Percentiles rank a stretch among this genome's conserved stretches.
phyloP scores from a whole-genome alignment of 2,329 filamentous ascomycete species.

The Fusarium coffeatum region DNA sequence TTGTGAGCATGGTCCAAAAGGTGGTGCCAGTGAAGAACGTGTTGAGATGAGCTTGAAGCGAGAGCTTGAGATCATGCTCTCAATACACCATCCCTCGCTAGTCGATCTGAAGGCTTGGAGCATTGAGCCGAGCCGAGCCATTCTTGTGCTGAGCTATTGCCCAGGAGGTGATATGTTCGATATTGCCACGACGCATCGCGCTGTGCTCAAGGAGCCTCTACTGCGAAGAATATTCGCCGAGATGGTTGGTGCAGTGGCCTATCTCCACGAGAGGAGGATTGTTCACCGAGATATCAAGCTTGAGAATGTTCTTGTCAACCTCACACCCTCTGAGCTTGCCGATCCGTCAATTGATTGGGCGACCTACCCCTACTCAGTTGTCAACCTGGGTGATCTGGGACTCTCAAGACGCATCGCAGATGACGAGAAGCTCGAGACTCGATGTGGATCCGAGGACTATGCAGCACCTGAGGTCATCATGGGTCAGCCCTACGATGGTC shows the following conservation, averaged over 20 bases:
- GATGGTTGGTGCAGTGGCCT: slow-evolving; percentile 83
- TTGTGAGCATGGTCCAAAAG: slow-evolving; percentile 92
- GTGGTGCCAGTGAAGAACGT: slow-evolving; percentile 91
- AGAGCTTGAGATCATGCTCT: slow-evolving; percentile 93
- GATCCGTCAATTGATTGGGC: slow-evolving; percentile 73
- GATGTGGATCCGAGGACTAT: slow-evolving; percentile 97
- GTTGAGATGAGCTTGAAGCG: slow-evolving; percentile 94
- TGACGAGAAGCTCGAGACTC: slow-evolving; percentile 88
- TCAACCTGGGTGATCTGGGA: slow-evolving; percentile 91
- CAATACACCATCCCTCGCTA: slow-evolving; percentile 87
- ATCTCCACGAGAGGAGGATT: slow-evolving; percentile 86
- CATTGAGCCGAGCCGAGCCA: slow-evolving; percentile 82
- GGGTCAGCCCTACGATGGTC: slow-evolving; percentile 93
- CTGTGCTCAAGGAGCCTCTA: slow-evolving; percentile 74
- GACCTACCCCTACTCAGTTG: slow-evolving; percentile 81
- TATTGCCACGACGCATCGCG: slow-evolving; percentile 78
- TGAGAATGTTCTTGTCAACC: slow-evolving; percentile 92
- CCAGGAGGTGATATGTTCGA: slow-evolving; percentile 96
- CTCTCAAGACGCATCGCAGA: slow-evolving; percentile 87
- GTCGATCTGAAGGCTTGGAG: slow-evolving; percentile 93
- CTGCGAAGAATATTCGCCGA: slow-evolving; percentile 91
- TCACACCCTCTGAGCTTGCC: slow-evolving; percentile 75
- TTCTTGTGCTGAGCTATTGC: slow-evolving; percentile 91
- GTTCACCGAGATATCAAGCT: slow-evolving; percentile 98
- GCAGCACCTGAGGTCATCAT: slow-evolving; percentile 96